Base-by-base conservation (phyloP, 352 stramenopile species). In the Phytopythium litorale region DNA sequence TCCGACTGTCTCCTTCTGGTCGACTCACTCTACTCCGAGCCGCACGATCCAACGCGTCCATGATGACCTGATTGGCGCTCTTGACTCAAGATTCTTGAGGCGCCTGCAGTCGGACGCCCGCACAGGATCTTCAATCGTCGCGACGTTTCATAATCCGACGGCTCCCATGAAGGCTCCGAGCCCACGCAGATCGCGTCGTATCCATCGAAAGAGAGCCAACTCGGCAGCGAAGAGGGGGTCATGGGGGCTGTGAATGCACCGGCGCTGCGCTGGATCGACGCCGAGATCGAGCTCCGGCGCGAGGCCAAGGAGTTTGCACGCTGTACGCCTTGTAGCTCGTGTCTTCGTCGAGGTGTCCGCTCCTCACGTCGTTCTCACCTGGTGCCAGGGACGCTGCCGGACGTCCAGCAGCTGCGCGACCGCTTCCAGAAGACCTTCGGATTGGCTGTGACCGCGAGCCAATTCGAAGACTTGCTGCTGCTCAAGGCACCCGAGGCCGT, bases 291-390 rank as follows among this genome's bases (percentile, higher is more conserved):
- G 60, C 60, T 92, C 49, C 76, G 76, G 23, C 81, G 81, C 18
- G 85, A 94, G 54, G 88, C 81, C 42, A 87, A 84, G 60, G 83
- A 91, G 53, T 94, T 92, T 68, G 83, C 85, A 1, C 70, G 78
- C 58, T 92, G 82, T 94, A 68, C 51, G 77, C 11, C 28, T 32
- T 32, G 28, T 32, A 7, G 28, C 28, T 7, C 28, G 7, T 28
- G 19, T 70, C 12, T 18, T 19, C 4, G 11, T 53, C 42, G 13
- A 52, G 18, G 13, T 21, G 1, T 13, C 25, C 7, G 25, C 50
- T 4, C 30, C 25, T 37, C 11, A 60, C 18, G 16, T 23, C 19
- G 35, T 43, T 11, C 7, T 42, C 66, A 11, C 32, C 28, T 54
- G 35, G 48, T 16, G 11, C 7, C 60, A 94, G 85, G 85, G 84